These are phyloP conservation scores for Leccinum truebloodii DNA, from an alignment of 768 basidiomycete species.

Conservation along the genomic window DNA sequence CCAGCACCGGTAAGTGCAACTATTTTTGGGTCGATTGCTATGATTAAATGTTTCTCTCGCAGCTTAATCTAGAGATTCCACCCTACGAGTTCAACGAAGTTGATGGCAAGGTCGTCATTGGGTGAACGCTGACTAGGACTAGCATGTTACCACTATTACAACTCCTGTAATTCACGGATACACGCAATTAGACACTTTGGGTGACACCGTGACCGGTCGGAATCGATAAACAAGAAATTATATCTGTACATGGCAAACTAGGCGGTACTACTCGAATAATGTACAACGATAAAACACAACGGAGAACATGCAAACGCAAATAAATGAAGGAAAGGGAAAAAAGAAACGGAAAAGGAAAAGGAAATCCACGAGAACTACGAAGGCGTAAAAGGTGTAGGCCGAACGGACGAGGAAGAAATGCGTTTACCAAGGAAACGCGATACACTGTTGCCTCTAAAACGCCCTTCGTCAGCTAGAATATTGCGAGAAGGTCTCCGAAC, in stretches of 20 bases:
- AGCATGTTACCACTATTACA: constrained; percentile 12
- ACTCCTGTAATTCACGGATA: constrained; percentile 20
- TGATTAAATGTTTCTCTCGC: constrained; percentile 2
- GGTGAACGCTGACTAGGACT: constrained; percentile 43
- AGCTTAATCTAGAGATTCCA: constrained; percentile 96
- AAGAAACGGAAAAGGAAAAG: background rate
- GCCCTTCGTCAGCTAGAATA: constrained; percentile 12
- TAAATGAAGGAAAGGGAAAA: background rate
- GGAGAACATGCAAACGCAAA: background rate
- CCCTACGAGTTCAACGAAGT: constrained; percentile 84
- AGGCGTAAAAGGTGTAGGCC: constrained; percentile 5
- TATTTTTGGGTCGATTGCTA: background rate
- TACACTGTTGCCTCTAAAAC: constrained; percentile 14
- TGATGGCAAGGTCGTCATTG: constrained; percentile 84
- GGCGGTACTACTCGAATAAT: background rate
- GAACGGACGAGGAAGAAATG: constrained; percentile 8
- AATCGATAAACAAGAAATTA: background rate
- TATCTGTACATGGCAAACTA: background rate
- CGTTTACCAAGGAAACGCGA: constrained; percentile 25
- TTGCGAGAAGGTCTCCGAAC: constrained; percentile 21
- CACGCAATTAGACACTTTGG: constrained; percentile 26
- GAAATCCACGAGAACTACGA: background rate
- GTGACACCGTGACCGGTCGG: constrained; percentile 1
- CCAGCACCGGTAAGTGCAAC: constrained; percentile 81
- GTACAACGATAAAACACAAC: background rate